A percentile compares a stretch with the other conserved stretches of the same genome.
Conservation (phyloP, 352 stramenopile species). For the Phytopythium cucurbitacearum region DNA sequence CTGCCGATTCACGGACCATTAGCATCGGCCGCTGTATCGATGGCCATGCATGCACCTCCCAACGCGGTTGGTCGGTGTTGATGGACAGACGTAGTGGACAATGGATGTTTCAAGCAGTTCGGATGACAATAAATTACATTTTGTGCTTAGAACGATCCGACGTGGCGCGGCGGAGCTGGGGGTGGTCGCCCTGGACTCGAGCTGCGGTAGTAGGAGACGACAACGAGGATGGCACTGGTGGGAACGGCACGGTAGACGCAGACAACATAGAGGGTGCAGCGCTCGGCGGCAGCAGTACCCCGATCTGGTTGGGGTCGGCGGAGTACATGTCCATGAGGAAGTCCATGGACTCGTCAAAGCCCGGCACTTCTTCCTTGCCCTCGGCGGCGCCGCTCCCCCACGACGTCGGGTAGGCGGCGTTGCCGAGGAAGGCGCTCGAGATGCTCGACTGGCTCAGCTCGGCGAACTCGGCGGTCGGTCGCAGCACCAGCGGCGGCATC, state of each 20-base stretch:
- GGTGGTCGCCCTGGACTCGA: not conserved
- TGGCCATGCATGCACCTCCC: too few species aligned
- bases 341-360: constrained; percentile 81
- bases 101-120: too few species aligned
- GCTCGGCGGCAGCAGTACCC: constrained; percentile 6
- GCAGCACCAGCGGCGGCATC: constrained; percentile 12
- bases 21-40: too few species aligned
- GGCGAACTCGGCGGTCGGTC: constrained; percentile 28
- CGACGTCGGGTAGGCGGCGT: constrained; percentile 21
- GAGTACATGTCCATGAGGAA: constrained; percentile 78
- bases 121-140: too few species aligned
- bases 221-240: constrained; percentile 8
- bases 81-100: not conserved
- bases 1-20: too few species aligned
- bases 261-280: constrained; percentile 1
- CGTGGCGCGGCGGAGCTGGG: not conserved
- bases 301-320: constrained; percentile 39
- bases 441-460: constrained; percentile 34
- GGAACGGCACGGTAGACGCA: not conserved
- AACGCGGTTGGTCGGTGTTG: too few species aligned
- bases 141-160: too few species aligned
- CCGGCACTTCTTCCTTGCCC: constrained; percentile 27
- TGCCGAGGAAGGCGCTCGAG: constrained; percentile 35
- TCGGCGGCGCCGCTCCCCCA: constrained; percentile 19
- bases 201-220: constrained; percentile 3